phyloP scores from a whole-genome alignment of 352 stramenopile genomes.

The Globisporangium viniferum region DNA sequence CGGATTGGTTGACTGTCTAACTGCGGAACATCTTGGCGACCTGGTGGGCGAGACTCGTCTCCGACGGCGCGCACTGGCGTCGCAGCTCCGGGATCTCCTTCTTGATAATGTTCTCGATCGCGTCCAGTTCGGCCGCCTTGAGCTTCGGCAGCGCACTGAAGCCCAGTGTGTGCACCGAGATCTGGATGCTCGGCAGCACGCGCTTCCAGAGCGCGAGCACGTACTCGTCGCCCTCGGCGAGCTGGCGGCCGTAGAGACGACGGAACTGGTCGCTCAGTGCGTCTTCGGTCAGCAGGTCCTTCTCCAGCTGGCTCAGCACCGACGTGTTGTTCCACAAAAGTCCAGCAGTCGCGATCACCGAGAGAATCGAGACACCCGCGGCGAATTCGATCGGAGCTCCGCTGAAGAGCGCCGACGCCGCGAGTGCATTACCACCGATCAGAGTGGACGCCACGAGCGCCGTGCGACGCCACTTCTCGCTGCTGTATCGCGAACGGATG shows the following conservation, averaged over 20 bases:
- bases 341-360: slow-evolving; percentile 74
- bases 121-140: slow-evolving; percentile 72
- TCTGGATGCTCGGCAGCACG: slow-evolving; percentile 79
- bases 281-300: slow-evolving; percentile 82
- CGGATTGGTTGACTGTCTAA: slow-evolving; percentile 21
- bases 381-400: slow-evolving; percentile 80
- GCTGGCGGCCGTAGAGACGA: slow-evolving; percentile 90
- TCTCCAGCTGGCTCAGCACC: slow-evolving; percentile 83
- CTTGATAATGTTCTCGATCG: slow-evolving; percentile 88
- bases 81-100: slow-evolving; percentile 89
- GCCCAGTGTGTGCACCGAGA: slow-evolving; percentile 84
- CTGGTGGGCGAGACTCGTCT: slow-evolving; percentile 83
- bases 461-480: slow-evolving; percentile 79
- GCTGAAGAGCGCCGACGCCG: slow-evolving; percentile 74
- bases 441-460: slow-evolving; percentile 59
- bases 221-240: slow-evolving; percentile 98
- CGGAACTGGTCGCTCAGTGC: slow-evolving; percentile 92
- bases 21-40: slow-evolving; percentile 81
- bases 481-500: slow-evolving; percentile 68
- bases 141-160: slow-evolving; percentile 86
- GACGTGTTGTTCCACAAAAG: slow-evolving; percentile 90
- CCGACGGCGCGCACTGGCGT: slow-evolving; percentile 72
- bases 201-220: slow-evolving; percentile 93
- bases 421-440: slow-evolving; percentile 72
- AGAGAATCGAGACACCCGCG: slow-evolving; percentile 72